phyloP scores from a whole-genome alignment of 2,329 filamentous ascomycete genomes.

The Hirsutella minnesotensis region DNA sequence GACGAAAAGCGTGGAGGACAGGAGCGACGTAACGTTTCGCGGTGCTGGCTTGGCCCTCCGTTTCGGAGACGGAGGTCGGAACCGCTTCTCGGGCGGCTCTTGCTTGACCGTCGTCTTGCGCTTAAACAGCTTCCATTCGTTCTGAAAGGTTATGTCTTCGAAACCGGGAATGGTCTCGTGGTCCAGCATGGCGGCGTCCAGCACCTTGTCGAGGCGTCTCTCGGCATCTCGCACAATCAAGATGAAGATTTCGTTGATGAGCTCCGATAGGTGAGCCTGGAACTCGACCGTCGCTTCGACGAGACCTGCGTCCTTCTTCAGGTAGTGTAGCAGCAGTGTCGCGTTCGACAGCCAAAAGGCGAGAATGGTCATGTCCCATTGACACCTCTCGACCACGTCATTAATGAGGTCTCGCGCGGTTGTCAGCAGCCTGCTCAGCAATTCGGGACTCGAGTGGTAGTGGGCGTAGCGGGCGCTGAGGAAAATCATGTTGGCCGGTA shows the following conservation, averaged over 20 bases:
- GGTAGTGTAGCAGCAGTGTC: constrained; percentile 85
- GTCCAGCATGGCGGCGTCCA: constrained; percentile 89
- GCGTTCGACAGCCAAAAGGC: constrained; percentile 99
- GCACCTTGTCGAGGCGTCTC: constrained; percentile 86
- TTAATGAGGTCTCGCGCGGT: constrained; percentile 95
- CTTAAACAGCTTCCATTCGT: constrained; percentile 97
- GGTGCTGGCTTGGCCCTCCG: constrained; percentile 84
- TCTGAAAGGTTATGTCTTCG: constrained; percentile 91
- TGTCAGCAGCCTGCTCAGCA: constrained; percentile 68
- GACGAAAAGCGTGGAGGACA: constrained; percentile 93
- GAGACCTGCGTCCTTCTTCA: constrained; percentile 85
- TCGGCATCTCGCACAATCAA: constrained; percentile 94
- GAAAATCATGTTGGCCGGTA: constrained; percentile 95
- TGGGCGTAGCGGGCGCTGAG: constrained; percentile 91
- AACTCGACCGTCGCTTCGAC: constrained; percentile 75
- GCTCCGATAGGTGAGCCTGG: constrained; percentile 82
- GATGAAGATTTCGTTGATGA: constrained; percentile 97
- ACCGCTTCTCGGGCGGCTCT: constrained; percentile 81
- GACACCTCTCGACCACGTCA: constrained; percentile 83
- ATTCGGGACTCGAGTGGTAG: constrained; percentile 81
- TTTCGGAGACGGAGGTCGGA: constrained; percentile 86
- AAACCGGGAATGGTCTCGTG: constrained; percentile 97
- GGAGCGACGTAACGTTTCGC: constrained; percentile 85
- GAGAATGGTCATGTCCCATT: constrained; percentile 99
- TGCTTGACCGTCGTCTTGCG: constrained; percentile 82